Evolutionary conservation across 2,329 filamentous ascomycete genomes (phyloP), one percentile per base, ranked within the genome.

Genomic region (Leptographium galeiforme): DNA sequence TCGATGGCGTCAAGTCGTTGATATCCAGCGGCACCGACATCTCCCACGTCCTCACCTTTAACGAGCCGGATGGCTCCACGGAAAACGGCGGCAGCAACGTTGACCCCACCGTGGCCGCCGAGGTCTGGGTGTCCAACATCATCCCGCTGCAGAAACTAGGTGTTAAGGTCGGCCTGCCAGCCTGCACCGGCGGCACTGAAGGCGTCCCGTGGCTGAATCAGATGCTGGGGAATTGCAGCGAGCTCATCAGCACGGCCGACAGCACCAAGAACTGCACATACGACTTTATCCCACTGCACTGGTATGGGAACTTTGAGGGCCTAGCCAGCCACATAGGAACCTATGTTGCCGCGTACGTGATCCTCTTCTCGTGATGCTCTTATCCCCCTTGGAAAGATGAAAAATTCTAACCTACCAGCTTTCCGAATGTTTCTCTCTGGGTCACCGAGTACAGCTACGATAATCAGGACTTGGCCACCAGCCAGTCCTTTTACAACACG

Each of bases 361-460:
- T 30, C 32, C 16, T 32, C 19, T 30, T 10, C 41, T 45, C 30
- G 14, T 16, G 14, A 2, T 39, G 38, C 16, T 12, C 33, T 38
- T 4, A 33, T 12, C 44, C 36, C n/a, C 16, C 39, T 45, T 25
- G 25, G 5, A 25, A 2, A 25, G 25, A 25, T 25, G 5, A 25
- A 5, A 25, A 25, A 25, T 25, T 5, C 53, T 61, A 52, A 43
- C 48, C 8, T 12, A 10, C 12, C 45, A 80, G 77, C 25, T 84
- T 79, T 64, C 81, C 80, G 10, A 73, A 77, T 56, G 70, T 72
- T 38, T 73, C 76, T 4, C 78, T 90, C 56, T 91, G 87, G 87
- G 72, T 91, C 12, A 91, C 87, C 32, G 87, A 93, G 67, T 89
- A 84, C 64, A 86, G 83, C 40, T 74, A 75, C 53, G 70, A 79